These are phyloP conservation scores for Cutaneotrichosporon sp. DNA, from an alignment of 1,284 basidiomycete species.

Conservation along the genomic window DNA sequence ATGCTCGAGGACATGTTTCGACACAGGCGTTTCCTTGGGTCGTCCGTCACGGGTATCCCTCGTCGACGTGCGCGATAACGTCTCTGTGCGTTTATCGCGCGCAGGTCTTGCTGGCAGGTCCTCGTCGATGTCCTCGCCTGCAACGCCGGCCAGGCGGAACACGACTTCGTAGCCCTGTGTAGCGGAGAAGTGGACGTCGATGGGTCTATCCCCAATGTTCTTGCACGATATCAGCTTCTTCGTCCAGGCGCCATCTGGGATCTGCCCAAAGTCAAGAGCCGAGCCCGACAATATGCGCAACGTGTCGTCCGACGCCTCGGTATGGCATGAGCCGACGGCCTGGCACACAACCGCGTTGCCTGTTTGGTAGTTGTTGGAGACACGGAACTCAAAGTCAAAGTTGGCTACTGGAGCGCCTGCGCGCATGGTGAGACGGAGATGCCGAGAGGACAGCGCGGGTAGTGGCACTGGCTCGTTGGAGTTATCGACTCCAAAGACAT, in stretches of 20 bases:
- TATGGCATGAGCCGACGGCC: constrained; percentile 34
- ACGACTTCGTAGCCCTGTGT: constrained; percentile 49
- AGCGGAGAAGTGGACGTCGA: constrained; percentile 51
- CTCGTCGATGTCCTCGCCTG: constrained; percentile 45
- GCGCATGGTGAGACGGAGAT: constrained; percentile 36
- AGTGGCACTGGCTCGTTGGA: constrained; percentile 39
- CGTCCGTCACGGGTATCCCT: constrained; percentile 22
- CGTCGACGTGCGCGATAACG: constrained; percentile 30
- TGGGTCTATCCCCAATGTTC: constrained; percentile 49
- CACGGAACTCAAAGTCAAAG: constrained; percentile 43
- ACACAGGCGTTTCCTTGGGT: not conserved
- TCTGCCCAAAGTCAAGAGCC: constrained; percentile 52
- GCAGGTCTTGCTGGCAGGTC: constrained; percentile 25
- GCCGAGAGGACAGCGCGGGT: constrained; percentile 40
- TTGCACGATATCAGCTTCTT: constrained; percentile 50
- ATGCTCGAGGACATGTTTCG: not conserved
- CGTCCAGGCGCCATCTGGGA: constrained; percentile 51
- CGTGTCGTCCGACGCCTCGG: constrained; percentile 43
- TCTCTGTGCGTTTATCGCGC: constrained; percentile 14
- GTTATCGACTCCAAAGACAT: constrained; percentile 44
- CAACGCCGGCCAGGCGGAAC: constrained; percentile 50
- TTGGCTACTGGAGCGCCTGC: constrained; percentile 29
- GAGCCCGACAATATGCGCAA: constrained; percentile 49
- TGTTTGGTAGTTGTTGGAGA: constrained; percentile 42
- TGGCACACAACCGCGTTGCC: constrained; percentile 42